phyloP scores from a whole-genome alignment of 2,329 filamentous ascomycete species.

The Talaromyces islandicus region DNA sequence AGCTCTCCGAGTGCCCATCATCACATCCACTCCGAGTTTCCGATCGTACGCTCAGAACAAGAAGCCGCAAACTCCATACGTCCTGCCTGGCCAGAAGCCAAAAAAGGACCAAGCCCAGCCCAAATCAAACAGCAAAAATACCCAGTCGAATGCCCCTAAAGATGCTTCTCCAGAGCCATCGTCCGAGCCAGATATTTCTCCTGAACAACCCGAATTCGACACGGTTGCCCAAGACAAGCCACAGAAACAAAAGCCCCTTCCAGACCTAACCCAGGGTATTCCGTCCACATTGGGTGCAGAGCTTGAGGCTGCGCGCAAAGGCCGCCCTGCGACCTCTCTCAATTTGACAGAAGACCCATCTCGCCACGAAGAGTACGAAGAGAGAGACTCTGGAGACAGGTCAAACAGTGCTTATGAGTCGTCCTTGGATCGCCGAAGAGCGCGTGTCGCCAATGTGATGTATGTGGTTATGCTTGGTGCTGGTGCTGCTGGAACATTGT shows the following conservation, averaged over 20 bases:
- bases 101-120: slow-evolving; percentile 15
- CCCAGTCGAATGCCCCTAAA: neutral
- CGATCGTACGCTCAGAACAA: slow-evolving; percentile 35
- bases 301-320: slow-evolving; percentile 45
- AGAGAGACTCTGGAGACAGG: slow-evolving; percentile 55
- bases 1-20: slow-evolving; percentile 27
- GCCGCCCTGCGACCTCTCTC: slow-evolving; percentile 31
- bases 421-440: slow-evolving; percentile 77
- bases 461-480: slow-evolving; percentile 57
- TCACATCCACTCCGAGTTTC: slow-evolving; percentile 22
- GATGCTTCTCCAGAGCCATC: neutral
- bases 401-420: slow-evolving; percentile 82
- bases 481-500: slow-evolving; percentile 57
- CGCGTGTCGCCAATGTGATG: slow-evolving; percentile 68
- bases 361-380: slow-evolving; percentile 40
- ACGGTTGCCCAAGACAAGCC: slow-evolving; percentile 33
- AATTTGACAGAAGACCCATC: slow-evolving; percentile 51
- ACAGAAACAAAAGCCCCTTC: slow-evolving; percentile 64
- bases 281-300: slow-evolving; percentile 85
- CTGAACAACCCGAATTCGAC: slow-evolving; percentile 36
- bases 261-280: slow-evolving; percentile 89
- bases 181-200: slow-evolving; percentile 15
- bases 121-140: slow-evolving; percentile 12
- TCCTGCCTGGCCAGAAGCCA: slow-evolving; percentile 21
- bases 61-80: slow-evolving; percentile 28